These are phyloP conservation scores for Termitomyces sp. DNA, from an alignment of 768 basidiomycete genomes.

Conservation along the genomic window DNA sequence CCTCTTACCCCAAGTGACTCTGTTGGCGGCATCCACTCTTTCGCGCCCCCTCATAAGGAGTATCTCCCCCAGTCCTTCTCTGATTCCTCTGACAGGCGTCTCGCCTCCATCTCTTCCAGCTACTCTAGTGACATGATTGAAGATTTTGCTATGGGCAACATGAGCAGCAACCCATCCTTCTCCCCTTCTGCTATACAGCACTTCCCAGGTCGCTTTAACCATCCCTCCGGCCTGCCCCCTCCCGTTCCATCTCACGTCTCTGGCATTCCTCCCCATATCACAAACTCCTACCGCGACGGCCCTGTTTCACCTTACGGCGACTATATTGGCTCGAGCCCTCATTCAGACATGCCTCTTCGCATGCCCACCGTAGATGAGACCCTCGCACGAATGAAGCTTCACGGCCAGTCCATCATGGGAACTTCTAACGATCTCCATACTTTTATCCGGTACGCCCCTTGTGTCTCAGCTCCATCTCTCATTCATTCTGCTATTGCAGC, in stretches of 20 bases:
- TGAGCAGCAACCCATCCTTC: slow-evolving; percentile 43
- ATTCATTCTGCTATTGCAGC: slow-evolving; percentile 26
- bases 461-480: not conserved
- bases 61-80: slow-evolving; percentile 49
- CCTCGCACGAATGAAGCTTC: slow-evolving; percentile 59
- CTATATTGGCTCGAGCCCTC: slow-evolving; percentile 21
- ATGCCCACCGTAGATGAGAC: slow-evolving; percentile 61
- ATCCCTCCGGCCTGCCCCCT: slow-evolving; percentile 30
- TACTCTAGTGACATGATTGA: slow-evolving; percentile 61
- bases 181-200: slow-evolving; percentile 46
- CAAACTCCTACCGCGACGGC: slow-evolving; percentile 53
- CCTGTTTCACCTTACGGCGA: slow-evolving; percentile 41
- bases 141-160: slow-evolving; percentile 49
- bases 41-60: slow-evolving; percentile 47
- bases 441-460: slow-evolving; percentile 60
- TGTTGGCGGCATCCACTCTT: slow-evolving; percentile 52
- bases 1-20: slow-evolving; percentile 68
- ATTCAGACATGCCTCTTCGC: slow-evolving; percentile 52
- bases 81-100: slow-evolving; percentile 60
- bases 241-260: slow-evolving; percentile 45
- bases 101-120: slow-evolving; percentile 23
- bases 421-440: slow-evolving; percentile 70
- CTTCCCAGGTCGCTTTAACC: slow-evolving; percentile 49
- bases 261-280: slow-evolving; percentile 67
- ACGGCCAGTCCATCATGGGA: slow-evolving; percentile 49